Evolutionary conservation across 129 eudicot genomes (phyloP), one percentile per base, ranked within the genome.

Genomic region (Glebionis coronaria): DNA sequence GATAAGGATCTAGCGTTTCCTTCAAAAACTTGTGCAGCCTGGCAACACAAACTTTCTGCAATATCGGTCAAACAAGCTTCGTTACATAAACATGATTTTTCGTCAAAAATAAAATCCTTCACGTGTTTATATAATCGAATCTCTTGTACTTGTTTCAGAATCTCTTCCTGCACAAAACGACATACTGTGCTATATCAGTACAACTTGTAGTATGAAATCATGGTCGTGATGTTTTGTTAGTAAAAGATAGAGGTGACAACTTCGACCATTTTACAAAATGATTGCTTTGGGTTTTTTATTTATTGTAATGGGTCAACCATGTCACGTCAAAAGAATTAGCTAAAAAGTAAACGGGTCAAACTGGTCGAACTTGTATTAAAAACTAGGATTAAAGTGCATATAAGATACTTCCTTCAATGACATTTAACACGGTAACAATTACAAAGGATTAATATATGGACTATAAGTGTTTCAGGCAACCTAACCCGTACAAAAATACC

Each of bases 81-180:
- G 3, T 19, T 74, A 69, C 70, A 69, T 25, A 51, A 31, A n/a
- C 68, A 67, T 29, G 74, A 71, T 38, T 66, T 73, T 46, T 61
- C 82, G 15, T 85, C 72, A 38, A 79, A 68, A 14, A 89, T 54
- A 68, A 74, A 69, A 14, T 75, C 77, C 3, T 76, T 79, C 14
- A 90, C 88, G 12, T 79, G 76, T 76, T 82, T 82, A 61, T 83
- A 82, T 20, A 90, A 78, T 66, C 64, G 79, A 58, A 79, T 86
- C 59, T 79, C 90, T 65, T 79, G 88, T 65, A 86, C 94, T 86
- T 83, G 90, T 70, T 83, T 90, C 86, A 90, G 74, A n/a, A 90
- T 80, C 72, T 90, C 94, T 76, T 86, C 97, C 97, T 90, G 85
- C 65, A 68, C 12, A 9, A 46, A 27, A 46, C 27, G 28, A 50